Conservation (phyloP, 2,329 filamentous ascomycete species). For the Whalleya microplaca region DNA sequence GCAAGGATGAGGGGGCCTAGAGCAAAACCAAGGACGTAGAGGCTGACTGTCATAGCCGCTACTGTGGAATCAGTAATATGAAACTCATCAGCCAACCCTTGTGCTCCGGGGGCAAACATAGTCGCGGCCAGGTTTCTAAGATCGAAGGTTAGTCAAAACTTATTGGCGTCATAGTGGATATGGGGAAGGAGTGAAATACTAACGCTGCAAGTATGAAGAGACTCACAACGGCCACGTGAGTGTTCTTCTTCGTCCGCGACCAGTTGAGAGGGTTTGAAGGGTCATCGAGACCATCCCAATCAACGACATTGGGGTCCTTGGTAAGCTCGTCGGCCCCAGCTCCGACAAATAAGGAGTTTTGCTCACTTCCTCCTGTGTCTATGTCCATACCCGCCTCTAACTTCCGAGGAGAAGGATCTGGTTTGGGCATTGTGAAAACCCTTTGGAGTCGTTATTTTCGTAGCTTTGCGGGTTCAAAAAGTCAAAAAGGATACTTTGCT, state of each 20-base stretch:
- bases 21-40: slow-evolving; percentile 58
- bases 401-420: too few relatives aligned
- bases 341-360: too few relatives aligned
- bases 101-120: slow-evolving; percentile 60
- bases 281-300: slow-evolving; percentile 64
- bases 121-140: slow-evolving; percentile 38
- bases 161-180: too few relatives aligned
- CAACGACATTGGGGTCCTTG: slow-evolving; percentile 55
- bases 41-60: too few relatives aligned
- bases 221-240: slow-evolving; percentile 41
- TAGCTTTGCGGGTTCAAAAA: too few relatives aligned
- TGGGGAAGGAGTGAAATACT: neutral
- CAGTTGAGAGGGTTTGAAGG: slow-evolving; percentile 71
- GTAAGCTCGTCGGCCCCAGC: neutral
- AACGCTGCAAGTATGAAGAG: slow-evolving; percentile 39
- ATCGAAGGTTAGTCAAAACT: neutral
- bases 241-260: slow-evolving; percentile 52
- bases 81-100: slow-evolving; percentile 59
- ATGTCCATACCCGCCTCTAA: too few relatives aligned
- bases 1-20: slow-evolving; percentile 53
- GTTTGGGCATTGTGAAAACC: too few relatives aligned
- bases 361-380: too few relatives aligned
- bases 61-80: too few relatives aligned
- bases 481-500: too few relatives aligned
- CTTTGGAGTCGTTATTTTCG: too few relatives aligned